A percentile compares a stretch with the other conserved stretches of the same genome.
Evolutionary conservation across 73 alveolate species (phyloP).

Genomic region (Tetrahymena borealis): DNA sequence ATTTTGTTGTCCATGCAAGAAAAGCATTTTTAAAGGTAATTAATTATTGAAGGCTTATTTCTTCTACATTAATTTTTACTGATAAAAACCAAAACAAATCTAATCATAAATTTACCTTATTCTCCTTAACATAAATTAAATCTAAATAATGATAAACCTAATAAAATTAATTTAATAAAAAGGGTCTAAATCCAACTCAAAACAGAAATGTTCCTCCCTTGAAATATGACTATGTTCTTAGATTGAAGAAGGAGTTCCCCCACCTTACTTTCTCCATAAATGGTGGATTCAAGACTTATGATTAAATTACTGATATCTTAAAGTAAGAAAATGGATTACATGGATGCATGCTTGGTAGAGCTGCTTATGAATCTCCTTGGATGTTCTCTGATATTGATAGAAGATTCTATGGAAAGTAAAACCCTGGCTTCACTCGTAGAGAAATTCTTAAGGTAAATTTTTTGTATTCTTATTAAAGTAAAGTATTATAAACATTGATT

Average conservation of each 20-base stretch:
- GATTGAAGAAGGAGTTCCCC: conserved; percentile 78
- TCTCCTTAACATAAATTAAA: too few relatives aligned
- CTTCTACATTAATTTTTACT: background rate
- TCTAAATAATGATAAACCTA: too few relatives aligned
- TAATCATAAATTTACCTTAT: too few relatives aligned
- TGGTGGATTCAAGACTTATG: conserved; percentile 78
- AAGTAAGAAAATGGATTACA: conserved; percentile 63
- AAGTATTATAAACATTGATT: background rate
- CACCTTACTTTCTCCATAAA: conserved; percentile 72
- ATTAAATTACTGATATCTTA: conserved; percentile 51
- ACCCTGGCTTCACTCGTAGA: background rate
- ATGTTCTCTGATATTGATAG: conserved; percentile 72
- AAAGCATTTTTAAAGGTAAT: conserved; percentile 65
- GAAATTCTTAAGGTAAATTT: background rate
- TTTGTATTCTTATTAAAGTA: background rate
- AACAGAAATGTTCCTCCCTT: conserved; percentile 91
- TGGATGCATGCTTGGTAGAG: conserved; percentile 85
- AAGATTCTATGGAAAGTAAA: conserved; percentile 53
- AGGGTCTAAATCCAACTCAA: conserved; percentile 85
- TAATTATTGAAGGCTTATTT: background rate
- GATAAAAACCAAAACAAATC: background rate
- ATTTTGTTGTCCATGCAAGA: conserved; percentile 92
- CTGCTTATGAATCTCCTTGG: conserved; percentile 90
- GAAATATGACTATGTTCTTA: conserved; percentile 76
- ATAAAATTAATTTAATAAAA: background rate